Conservation (phyloP, 139 green algal species). For the Auxenochlorella protothecoides region DNA sequence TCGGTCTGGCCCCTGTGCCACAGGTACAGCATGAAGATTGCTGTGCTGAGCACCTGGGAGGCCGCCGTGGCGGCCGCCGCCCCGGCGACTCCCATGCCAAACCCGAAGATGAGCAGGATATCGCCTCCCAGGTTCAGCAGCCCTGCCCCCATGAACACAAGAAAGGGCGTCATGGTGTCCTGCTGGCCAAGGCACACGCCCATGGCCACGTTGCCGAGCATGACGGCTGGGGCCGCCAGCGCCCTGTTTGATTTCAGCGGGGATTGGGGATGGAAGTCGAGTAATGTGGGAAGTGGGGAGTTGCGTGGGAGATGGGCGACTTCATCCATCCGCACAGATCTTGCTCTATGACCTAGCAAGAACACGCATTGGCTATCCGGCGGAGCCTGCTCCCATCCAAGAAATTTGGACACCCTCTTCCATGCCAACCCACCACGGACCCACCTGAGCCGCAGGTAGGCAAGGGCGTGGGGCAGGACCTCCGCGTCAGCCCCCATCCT, state of each 20-base stretch:
- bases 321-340: slow-evolving; percentile 4
- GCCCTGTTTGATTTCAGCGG: slow-evolving; percentile 14
- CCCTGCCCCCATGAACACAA: slow-evolving; percentile 25
- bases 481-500: slow-evolving; percentile 32
- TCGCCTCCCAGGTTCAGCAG: slow-evolving; percentile 48
- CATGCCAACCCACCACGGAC: too few relatives aligned
- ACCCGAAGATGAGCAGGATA: slow-evolving; percentile 20
- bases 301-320: too few relatives aligned
- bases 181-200: slow-evolving; percentile 56
- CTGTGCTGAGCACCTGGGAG: slow-evolving; percentile 18
- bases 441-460: slow-evolving; percentile 24
- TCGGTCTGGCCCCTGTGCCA: slow-evolving; percentile 5
- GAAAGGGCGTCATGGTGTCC: slow-evolving; percentile 48
- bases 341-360: background rate
- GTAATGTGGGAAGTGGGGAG: too few relatives aligned
- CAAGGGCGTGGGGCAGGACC: slow-evolving; percentile 23
- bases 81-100: slow-evolving; percentile 27
- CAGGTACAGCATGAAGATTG: slow-evolving; percentile 2
- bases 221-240: slow-evolving; percentile 44
- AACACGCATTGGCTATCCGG: background rate
- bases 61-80: slow-evolving; percentile 35
- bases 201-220: slow-evolving; percentile 42
- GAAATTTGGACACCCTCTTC: too few relatives aligned
- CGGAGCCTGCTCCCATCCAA: background rate
- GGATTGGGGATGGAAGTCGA: too few relatives aligned